Percentiles rank a stretch among this genome's conserved stretches.
Evolutionary conservation across 108 stramenopile genomes (phyloP).

Genomic region (Nitzschia sp.): DNA sequence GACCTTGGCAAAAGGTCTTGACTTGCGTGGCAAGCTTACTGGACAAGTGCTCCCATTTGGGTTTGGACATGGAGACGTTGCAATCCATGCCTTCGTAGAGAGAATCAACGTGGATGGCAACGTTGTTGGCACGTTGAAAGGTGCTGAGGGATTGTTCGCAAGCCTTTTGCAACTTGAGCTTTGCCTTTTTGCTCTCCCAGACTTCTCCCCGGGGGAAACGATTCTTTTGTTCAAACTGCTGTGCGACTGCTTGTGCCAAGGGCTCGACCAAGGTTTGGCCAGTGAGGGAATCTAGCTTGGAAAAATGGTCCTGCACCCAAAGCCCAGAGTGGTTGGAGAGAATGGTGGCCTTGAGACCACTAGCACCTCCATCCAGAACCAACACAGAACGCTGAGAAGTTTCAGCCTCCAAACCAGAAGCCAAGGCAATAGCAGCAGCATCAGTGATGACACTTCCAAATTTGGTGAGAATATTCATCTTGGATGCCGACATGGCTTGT

Average conservation of each 20-base stretch:
- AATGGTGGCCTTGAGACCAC: slow-evolving; percentile 58
- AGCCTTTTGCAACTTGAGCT: slow-evolving; percentile 57
- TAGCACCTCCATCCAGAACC: slow-evolving; percentile 72
- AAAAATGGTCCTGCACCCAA: slow-evolving; percentile 24
- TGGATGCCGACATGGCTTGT: neutral
- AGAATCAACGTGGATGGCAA: slow-evolving; percentile 66
- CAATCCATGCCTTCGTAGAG: slow-evolving; percentile 82
- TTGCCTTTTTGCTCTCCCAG: slow-evolving; percentile 61
- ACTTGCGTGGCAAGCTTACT: slow-evolving; percentile 50
- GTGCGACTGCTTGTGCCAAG: slow-evolving; percentile 58
- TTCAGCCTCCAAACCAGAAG: slow-evolving; percentile 31
- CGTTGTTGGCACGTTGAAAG: slow-evolving; percentile 50
- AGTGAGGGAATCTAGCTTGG: slow-evolving; percentile 15
- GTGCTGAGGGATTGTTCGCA: slow-evolving; percentile 66
- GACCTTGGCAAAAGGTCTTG: slow-evolving; percentile 29
- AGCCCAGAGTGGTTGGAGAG: slow-evolving; percentile 12
- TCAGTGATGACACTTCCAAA: slow-evolving; percentile 36
- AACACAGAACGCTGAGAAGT: slow-evolving; percentile 29
- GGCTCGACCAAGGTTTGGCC: slow-evolving; percentile 28
- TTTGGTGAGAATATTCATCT: slow-evolving; percentile 14
- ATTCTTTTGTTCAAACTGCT: slow-evolving; percentile 72
- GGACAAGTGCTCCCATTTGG: slow-evolving; percentile 73
- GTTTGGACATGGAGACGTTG: slow-evolving; percentile 61
- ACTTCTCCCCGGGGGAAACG: slow-evolving; percentile 54
- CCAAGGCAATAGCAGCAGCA: slow-evolving; percentile 33